These are phyloP conservation scores for Plasmodium malariae DNA, from an alignment of 169 alveolate genomes.

Conservation along the genomic window DNA sequence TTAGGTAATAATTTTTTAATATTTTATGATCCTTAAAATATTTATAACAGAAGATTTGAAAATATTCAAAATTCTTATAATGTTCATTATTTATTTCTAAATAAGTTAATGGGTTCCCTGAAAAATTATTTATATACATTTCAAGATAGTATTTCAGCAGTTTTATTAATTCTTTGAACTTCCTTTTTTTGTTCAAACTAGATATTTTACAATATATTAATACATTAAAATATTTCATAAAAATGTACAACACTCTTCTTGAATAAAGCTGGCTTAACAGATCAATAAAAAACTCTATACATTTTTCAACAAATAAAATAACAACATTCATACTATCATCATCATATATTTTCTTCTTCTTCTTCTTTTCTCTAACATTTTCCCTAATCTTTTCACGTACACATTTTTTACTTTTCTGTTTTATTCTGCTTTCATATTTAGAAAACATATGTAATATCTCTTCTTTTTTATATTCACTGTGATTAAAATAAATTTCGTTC, in stretches of 20 bases:
- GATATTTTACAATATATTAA: conserved; percentile 72
- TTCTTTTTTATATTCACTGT: conserved; percentile 48
- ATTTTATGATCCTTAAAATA: conserved; percentile 53
- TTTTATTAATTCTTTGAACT: conserved; percentile 58
- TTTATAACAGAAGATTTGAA: conserved; percentile 66
- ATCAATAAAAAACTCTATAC: conserved; percentile 75
- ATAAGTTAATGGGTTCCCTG: conserved; percentile 65
- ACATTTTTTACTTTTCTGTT: conserved; percentile 3
- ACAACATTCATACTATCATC: background rate
- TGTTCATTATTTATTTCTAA: conserved; percentile 67
- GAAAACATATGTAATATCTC: conserved; percentile 55
- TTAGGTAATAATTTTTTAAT: conserved; percentile 54
- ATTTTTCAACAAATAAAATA: conserved; percentile 63
- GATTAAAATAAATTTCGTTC: background rate
- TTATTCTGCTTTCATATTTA: conserved; percentile 44
- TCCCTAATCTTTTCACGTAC: background rate
- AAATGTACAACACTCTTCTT: conserved; percentile 55
- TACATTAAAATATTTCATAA: conserved; percentile 68
- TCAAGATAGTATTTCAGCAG: conserved; percentile 49
- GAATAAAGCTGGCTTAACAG: conserved; percentile 69
- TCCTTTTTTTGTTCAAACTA: conserved; percentile 38
- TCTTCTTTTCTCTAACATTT: background rate
- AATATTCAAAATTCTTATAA: conserved; percentile 60
- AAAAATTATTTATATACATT: conserved; percentile 74
- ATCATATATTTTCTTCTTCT: background rate